Base-by-base conservation (phyloP, 108 stramenopile genomes). In the Craspedostauros australis region DNA sequence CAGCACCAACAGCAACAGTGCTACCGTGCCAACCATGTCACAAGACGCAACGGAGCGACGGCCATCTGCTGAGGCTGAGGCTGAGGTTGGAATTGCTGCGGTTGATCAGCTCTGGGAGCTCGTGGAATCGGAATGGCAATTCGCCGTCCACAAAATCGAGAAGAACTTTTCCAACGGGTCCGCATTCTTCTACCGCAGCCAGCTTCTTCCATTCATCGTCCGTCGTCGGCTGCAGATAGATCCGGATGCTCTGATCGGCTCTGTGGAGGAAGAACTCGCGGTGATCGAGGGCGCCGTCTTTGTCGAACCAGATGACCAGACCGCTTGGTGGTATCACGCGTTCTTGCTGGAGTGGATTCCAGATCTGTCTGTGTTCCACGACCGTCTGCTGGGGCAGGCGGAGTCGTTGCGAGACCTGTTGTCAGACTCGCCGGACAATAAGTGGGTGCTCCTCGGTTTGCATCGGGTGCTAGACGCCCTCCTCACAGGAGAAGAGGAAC, bases 231-330 rank as follows among this genome's bases (percentile, higher is more conserved):
- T 15, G 14, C 18, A 25, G 15, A 51, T 50, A 11, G 32, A 21
- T 15, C 31, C 23, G 14, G 45, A 41, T 16, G 20, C 48, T 21
- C 60, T 79, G 44, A n/a, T n/a, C n/a, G n/a, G n/a, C n/a, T n/a
- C n/a, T n/a, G 50, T 63, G 42, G 30, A 67, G 46, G 58, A 62
- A 28, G 86, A 92, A 67, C 58, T 80, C 53, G 73, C 75, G 39
- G 36, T 70, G 27, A 66, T 84, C 15, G 64, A 83, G 48, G 63
- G 92, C 60, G 96, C 95, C 19, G 61, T 98, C 25, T 99, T 94
- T 70, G 97, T 96, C 3, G 97, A 99, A 62, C 98, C 98, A 5
- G 96, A 95, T 63, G 96, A 99, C 59, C 94, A 96, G 60, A 93
- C 91, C 27, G 76, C 77, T 2, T 99, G 98, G 98, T 96, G 95